phyloP scores from a whole-genome alignment of 495 filamentous ascomycete species.

The Aspergillus panamensis region DNA sequence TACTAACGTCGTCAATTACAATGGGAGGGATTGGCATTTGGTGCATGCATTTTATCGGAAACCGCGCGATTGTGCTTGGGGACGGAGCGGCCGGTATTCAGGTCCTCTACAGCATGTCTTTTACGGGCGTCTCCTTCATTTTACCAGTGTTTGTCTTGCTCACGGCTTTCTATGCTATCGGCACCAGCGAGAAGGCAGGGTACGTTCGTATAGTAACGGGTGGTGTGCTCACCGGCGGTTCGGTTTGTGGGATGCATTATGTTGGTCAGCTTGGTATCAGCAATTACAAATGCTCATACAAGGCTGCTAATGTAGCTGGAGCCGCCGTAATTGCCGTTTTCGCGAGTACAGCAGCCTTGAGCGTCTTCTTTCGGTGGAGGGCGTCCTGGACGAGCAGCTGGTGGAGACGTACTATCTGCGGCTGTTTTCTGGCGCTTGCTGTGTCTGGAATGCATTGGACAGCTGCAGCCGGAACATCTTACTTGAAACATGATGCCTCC shows the following conservation, averaged over 20 bases:
- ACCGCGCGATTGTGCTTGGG: slow-evolving; percentile 69
- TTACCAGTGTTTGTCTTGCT: slow-evolving; percentile 73
- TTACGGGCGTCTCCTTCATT: slow-evolving; percentile 76
- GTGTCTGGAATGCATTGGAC: slow-evolving; percentile 91
- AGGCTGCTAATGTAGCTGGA: slow-evolving; percentile 56
- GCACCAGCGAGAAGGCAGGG: slow-evolving; percentile 51
- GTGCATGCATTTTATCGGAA: slow-evolving; percentile 85
- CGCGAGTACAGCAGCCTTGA: slow-evolving; percentile 62
- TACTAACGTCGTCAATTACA: slow-evolving; percentile 64
- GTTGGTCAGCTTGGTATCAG: slow-evolving; percentile 76
- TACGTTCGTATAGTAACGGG: slow-evolving; percentile 57
- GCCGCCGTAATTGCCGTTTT: slow-evolving; percentile 68
- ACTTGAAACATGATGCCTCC: slow-evolving; percentile 42
- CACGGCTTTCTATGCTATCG: slow-evolving; percentile 64
- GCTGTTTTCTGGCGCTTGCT: slow-evolving; percentile 62
- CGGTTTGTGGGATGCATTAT: slow-evolving; percentile 89
- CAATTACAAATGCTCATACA: slow-evolving; percentile 67
- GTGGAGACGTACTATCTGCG: slow-evolving; percentile 68
- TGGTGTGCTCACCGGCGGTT: slow-evolving; percentile 64
- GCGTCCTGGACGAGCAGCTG: slow-evolving; percentile 74
- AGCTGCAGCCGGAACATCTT: slow-evolving; percentile 67
- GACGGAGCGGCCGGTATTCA: slow-evolving; percentile 59
- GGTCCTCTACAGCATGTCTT: slow-evolving; percentile 67
- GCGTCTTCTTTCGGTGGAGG: slow-evolving; percentile 73
- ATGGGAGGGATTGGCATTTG: slow-evolving; percentile 85